These are phyloP conservation scores for Leishmania major DNA, from an alignment of 208 protist genomes.

Conservation along the genomic window DNA sequence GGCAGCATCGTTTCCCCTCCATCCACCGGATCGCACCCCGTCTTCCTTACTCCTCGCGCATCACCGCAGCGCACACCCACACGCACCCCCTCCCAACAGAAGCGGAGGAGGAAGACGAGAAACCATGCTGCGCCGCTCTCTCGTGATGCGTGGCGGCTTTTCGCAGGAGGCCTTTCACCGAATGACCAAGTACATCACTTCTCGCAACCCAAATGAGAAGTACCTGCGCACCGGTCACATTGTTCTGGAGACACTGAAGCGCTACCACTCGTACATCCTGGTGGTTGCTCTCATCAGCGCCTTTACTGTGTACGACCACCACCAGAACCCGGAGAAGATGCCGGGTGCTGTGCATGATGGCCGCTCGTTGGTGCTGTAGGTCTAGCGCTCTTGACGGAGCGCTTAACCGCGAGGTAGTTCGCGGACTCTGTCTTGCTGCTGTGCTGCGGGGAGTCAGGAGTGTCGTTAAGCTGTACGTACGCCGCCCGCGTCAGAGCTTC, in stretches of 20 bases:
- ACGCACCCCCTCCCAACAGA: not conserved
- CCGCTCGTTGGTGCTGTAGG: conserved; percentile 80
- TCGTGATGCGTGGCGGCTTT: conserved; percentile 41
- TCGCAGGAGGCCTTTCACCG: conserved; percentile 86
- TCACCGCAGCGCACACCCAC: not conserved
- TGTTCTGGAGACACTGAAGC: conserved; percentile 79
- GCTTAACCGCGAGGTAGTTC: too few species aligned
- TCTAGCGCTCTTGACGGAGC: not conserved
- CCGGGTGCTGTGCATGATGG: conserved; percentile 71
- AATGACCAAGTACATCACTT: conserved; percentile 88
- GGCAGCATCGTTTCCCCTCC: not conserved
- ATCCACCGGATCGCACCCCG: not conserved
- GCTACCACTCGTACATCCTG: conserved; percentile 82
- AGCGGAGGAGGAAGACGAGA: not conserved
- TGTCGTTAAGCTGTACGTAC: not conserved
- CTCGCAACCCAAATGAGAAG: conserved; percentile 87
- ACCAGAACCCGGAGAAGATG: conserved; percentile 61
- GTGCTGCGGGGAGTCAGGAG: not conserved
- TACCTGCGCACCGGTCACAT: conserved; percentile 84
- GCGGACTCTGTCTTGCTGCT: not conserved
- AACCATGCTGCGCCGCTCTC: conserved; percentile 35
- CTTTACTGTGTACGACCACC: conserved; percentile 69
- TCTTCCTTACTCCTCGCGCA: not conserved
- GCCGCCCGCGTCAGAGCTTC: not conserved
- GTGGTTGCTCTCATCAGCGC: conserved; percentile 62